Evolutionary conservation across 2,329 filamentous ascomycete species (phyloP), one percentile per base, ranked within the genome.

Genomic region (Trichoderma hamatum): DNA sequence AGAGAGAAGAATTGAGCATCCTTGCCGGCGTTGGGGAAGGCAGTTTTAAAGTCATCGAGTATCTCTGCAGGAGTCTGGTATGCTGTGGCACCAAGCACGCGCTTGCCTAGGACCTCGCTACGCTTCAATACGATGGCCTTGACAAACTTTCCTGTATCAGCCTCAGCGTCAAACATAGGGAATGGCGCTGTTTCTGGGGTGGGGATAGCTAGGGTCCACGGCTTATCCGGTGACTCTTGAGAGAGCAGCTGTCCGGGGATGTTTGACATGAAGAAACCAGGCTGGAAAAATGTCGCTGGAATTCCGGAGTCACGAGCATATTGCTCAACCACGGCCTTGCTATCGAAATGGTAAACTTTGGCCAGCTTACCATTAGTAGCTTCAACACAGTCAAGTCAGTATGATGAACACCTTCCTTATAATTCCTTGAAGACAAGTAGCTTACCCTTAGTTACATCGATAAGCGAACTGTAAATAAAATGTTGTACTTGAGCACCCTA

Each of bases 321-420:
- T 58, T 58, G 55, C 55, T 58, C 55, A 4, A 58, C 55, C 14
- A n/a, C n/a, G n/a, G 55, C 55, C 55, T 58, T 58, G 21, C 55
- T 58, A 58, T 58, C 55, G 55, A 58, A 58, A 36, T 58, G 55
- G 32, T 58, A 58, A 21, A 58, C 55, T 24, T 58, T 58, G 30
- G 30, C 10, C n/a, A 58, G 32, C 24, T 58, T 58, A 24, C 30
- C 55, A 36, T 58, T 32, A 3, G 55, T 58, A 19, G 55, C 55
- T 39, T 13, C 36, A 5, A 14, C 34, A 19, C 36, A 16, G 14
- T 34, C 16, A 13, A 36, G 36, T 39, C 36, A 39, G 36, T 19
- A 39, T 39, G 5, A 36, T 2, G 3, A 14, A 3, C 5, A 36
- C 34, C 14, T 5, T 16, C 6, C 14, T 39, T 19, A 3, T 1